phyloP scores from a whole-genome alignment of 257 asterid genomes.

The Primulina eburnea region DNA sequence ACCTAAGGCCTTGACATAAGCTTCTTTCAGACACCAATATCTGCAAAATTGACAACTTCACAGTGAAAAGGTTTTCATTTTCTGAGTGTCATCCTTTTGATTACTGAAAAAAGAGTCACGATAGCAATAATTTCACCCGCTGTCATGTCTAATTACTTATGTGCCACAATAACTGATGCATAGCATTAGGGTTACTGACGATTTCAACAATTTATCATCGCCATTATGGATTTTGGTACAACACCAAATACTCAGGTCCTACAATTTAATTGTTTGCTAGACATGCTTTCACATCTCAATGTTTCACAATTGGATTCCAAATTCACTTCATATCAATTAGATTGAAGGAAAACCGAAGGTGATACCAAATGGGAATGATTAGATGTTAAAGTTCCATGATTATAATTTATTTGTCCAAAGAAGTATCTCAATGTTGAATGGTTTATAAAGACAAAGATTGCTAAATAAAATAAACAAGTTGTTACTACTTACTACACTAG shows the following conservation, averaged over 20 bases:
- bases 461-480: too few relatives aligned
- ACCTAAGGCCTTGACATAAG: constrained; percentile 88
- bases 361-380: not conserved
- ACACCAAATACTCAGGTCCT: not conserved
- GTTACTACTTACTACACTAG: too few relatives aligned
- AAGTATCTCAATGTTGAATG: too few relatives aligned
- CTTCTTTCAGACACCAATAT: constrained; percentile 95
- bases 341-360: not conserved
- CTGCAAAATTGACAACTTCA: constrained; percentile 37
- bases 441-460: too few relatives aligned
- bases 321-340: not conserved
- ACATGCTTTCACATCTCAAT: not conserved
- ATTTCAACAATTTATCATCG: not conserved
- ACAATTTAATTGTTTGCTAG: not conserved
- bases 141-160: not conserved
- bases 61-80: not conserved
- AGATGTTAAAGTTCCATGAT: not conserved
- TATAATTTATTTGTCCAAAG: too few relatives aligned
- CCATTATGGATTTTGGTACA: not conserved
- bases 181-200: not conserved
- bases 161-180: not conserved
- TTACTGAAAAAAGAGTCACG: not conserved
- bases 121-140: not conserved
- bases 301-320: not conserved
- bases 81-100: not conserved